phyloP scores from a whole-genome alignment of 768 basidiomycete species.

The Pholiota conissans region DNA sequence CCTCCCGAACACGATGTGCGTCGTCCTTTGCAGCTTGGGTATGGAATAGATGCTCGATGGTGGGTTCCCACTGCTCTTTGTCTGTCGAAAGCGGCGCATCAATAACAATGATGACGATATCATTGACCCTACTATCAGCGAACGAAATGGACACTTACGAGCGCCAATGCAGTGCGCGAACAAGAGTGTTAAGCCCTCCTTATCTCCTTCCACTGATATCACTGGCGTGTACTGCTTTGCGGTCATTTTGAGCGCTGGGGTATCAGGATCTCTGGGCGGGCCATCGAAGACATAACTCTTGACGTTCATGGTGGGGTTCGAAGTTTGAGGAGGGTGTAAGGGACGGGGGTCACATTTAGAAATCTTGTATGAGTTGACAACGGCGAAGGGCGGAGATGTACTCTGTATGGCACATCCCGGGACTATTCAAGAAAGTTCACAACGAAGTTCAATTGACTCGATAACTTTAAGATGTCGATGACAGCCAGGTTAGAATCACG shows the following conservation, averaged over 20 bases:
- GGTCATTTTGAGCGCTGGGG: slow-evolving; percentile 30
- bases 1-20: slow-evolving; percentile 35
- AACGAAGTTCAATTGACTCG: no score
- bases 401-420: no score
- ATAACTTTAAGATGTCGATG: no score
- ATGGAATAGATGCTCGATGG: slow-evolving; percentile 37
- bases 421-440: no score
- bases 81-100: slow-evolving; percentile 30
- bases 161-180: slow-evolving; percentile 49
- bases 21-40: slow-evolving; percentile 21
- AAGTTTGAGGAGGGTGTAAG: background rate
- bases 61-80: slow-evolving; percentile 58
- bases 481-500: no score
- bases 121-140: no score
- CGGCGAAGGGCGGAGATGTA: no score
- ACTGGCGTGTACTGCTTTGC: slow-evolving; percentile 42
- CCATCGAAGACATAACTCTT: slow-evolving; percentile 20
- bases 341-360: background rate
- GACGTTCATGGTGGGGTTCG: slow-evolving; percentile 10
- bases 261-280: slow-evolving; percentile 11
- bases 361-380: background rate
- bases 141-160: slow-evolving; percentile 33
- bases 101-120: background rate
- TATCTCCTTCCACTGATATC: slow-evolving; percentile 24
- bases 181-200: slow-evolving; percentile 40